A percentile compares a stretch with the other conserved stretches of the same genome.
Evolutionary conservation across 176 grass and related monocot species (phyloP).

Genomic region (Panicum miliaceum): DNA sequence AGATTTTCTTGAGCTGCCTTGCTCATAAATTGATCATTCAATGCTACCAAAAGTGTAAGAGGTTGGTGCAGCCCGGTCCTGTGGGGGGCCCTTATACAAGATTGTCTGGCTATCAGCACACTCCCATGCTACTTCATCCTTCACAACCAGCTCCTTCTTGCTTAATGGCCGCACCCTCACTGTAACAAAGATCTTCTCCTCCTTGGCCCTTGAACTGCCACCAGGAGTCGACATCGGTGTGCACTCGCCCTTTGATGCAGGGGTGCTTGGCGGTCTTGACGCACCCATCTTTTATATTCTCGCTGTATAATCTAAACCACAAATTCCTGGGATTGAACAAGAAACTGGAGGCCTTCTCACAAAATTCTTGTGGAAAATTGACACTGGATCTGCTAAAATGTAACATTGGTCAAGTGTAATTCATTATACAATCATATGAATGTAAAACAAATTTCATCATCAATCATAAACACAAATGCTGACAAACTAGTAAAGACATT

Average conservation of each 20-base stretch:
- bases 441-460: slow-evolving; percentile 8
- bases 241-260: slow-evolving; percentile 71
- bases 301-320: neutral
- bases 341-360: slow-evolving; percentile 16
- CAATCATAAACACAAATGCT: neutral
- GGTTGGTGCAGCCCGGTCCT: slow-evolving; percentile 59
- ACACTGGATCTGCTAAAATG: slow-evolving; percentile 37
- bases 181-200: slow-evolving; percentile 99
- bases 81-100: slow-evolving; percentile 59
- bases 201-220: slow-evolving; percentile 70
- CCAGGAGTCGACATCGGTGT: slow-evolving; percentile 69
- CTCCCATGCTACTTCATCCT: slow-evolving; percentile 79
- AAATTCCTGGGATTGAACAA: slow-evolving; percentile 15
- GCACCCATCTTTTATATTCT: slow-evolving; percentile 41
- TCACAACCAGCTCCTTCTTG: slow-evolving; percentile 68
- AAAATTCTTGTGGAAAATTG: neutral
- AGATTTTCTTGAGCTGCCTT: slow-evolving; percentile 19
- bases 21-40: slow-evolving; percentile 1
- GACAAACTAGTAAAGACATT: neutral
- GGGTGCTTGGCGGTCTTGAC: slow-evolving; percentile 69
- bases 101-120: slow-evolving; percentile 78
- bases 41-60: slow-evolving; percentile 83
- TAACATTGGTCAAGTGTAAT: slow-evolving; percentile 18
- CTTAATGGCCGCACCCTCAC: slow-evolving; percentile 82
- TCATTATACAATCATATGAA: neutral